Conservation (phyloP, 345 rosid genomes). For the Angophora floribunda region DNA sequence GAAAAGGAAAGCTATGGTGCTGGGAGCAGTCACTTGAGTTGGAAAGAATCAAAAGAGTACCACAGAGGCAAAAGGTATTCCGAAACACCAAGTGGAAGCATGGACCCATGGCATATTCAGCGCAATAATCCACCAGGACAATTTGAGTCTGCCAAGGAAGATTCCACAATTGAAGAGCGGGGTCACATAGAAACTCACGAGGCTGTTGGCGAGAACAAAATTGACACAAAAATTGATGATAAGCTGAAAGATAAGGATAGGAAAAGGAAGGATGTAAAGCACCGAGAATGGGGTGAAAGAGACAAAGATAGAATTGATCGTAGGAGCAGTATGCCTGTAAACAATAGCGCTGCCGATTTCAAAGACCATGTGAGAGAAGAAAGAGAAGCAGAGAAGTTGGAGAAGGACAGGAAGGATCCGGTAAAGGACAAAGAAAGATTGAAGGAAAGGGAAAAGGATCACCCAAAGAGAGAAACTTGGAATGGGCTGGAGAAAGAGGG, state of each 20-base stretch:
- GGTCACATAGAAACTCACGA: constrained; percentile 49
- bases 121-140: constrained; percentile 49
- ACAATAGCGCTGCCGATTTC: constrained; percentile 40
- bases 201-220: constrained; percentile 82
- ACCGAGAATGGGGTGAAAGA: constrained; percentile 82
- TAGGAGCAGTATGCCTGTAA: constrained; percentile 42
- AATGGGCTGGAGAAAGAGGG: constrained; percentile 61
- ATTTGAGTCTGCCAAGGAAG: constrained; percentile 54
- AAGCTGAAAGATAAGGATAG: constrained; percentile 85
- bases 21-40: constrained; percentile 38
- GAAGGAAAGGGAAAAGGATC: constrained; percentile 76
- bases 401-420: constrained; percentile 75
- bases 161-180: constrained; percentile 40
- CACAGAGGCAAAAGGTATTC: constrained; percentile 67
- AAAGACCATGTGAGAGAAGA: constrained; percentile 73
- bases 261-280: constrained; percentile 78
- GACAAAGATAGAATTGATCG: constrained; percentile 90
- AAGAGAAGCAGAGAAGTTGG: constrained; percentile 82
- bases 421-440: constrained; percentile 67
- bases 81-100: constrained; percentile 44
- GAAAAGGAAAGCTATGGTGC: constrained; percentile 57
- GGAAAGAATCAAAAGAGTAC: constrained; percentile 87
- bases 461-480: constrained; percentile 57
- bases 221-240: constrained; percentile 78
- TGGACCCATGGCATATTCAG: constrained; percentile 56